Base-by-base conservation (phyloP, 306 rosid species). In the Crotalaria pallida region DNA sequence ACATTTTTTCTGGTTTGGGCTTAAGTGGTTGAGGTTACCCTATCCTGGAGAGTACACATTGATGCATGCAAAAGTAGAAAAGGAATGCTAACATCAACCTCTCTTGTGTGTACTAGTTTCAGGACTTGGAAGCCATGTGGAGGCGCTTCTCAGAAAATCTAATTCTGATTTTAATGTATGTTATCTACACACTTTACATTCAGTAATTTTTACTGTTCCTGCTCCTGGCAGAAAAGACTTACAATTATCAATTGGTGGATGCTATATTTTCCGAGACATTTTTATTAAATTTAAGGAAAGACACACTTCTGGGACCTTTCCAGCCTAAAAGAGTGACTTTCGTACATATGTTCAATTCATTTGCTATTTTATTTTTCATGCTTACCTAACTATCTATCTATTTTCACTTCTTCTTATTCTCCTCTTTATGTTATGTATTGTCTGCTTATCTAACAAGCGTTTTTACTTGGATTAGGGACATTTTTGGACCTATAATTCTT, bases 141-240 rank as follows among this genome's bases (percentile, higher is more conserved):
- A 93, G 69, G 56, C 84, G 33, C 97, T 93, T 71, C 58, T 80
- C 80, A 84, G 87, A 67, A 93, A 93, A 81, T 88, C 98, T 12
- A 88, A 87, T 71, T 19, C 86, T 2, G 98, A 93, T 63, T 93
- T 93, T 69, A 83, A 67, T 84, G 98, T 93, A 93, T 71, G 90
- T 56, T 64, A 75, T 77, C 61, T 19, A 3, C 65, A 43, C 58
- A 22, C 60, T 49, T 56, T 26, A 49, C 63, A 63, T 65, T 31
- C 45, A 53, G 31, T 53, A 31, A 44, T 53, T 58, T 36, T 17
- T 13, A 44, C 23, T 60, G 19, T 63, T 65, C 41, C 64, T 24
- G 58, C 64, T 65, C 33, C 64, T 24, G 63, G 61, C 36, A 21
- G 45, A 40, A 74, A 49, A 70, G 1, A 47, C 29, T 33, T 7